Base-by-base conservation (phyloP, 2,329 filamentous ascomycete species). In the Ramichloridium luteum region DNA sequence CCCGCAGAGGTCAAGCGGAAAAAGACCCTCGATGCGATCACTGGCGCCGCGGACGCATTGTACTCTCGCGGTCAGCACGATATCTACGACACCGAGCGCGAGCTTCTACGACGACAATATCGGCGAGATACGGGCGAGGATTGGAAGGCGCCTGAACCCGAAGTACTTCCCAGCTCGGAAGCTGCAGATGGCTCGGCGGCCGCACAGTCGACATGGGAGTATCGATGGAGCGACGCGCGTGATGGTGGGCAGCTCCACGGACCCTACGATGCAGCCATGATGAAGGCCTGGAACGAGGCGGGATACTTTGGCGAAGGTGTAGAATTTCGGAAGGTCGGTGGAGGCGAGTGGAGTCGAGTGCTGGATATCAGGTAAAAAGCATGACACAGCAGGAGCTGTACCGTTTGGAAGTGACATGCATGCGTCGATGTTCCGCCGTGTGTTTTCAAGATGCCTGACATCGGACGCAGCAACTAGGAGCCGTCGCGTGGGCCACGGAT, bases 291-390 rank as follows among this genome's bases (percentile, higher is more conserved):
- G 90, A 75, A 80, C 45, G 75, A 82, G 40, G 84, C 84, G 14
- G 90, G 90, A 3, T 96, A 96, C 54, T 98, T 98, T 58, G 80
- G 77, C 9, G 79, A 90, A 41, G 83, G 82, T 0, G 84, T 93
- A 14, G 88, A 67, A 41, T 68, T 64, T 42, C 56, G 60, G 30
- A 48, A 48, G 14, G 50, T 60, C 11, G 32, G 60, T 9, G 50
- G 57, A 23, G 46, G 37, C 9, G 60, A 60, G 25, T 67, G 63
- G 62, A 60, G 53, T 31, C 45, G 54, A 18, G 32, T 57, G 10
- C 46, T 62, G 13, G 58, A 64, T 40, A 48, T 58, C 12, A 46
- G 26, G 11, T 10, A 28, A 3, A n/a, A n/a, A n/a, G n/a, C n/a
- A n/a, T n/a, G n/a, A n/a, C n/a, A n/a, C n/a, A n/a, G n/a, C n/a